phyloP scores from a whole-genome alignment of 495 filamentous ascomycete species.

The Aspergillus sclerotiicarbonarius region DNA sequence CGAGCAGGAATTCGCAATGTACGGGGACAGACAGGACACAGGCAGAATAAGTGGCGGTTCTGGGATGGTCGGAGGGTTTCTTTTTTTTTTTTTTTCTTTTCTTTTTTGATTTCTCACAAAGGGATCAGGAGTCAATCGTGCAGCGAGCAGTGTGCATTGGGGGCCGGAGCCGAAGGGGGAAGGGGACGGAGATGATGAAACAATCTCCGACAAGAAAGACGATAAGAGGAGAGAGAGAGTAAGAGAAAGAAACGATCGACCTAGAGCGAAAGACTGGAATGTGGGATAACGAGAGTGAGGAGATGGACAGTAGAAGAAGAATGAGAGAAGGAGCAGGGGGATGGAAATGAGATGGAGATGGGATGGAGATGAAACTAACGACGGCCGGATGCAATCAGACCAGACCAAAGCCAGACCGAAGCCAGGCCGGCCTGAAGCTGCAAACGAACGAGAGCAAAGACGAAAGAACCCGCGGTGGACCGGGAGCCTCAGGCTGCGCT shows the following conservation, averaged over 20 bases:
- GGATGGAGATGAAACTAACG: slow-evolving; percentile 8
- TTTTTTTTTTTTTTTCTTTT: background rate
- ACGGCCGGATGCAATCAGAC: background rate
- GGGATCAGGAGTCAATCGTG: slow-evolving; percentile 25
- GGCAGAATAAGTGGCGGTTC: slow-evolving; percentile 27
- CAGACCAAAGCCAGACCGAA: too few species aligned
- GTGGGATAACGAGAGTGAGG: slow-evolving; percentile 9
- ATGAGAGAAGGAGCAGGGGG: slow-evolving; percentile 14
- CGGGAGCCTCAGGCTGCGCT: background rate
- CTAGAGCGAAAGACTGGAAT: slow-evolving; percentile 13
- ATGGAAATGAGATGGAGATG: slow-evolving; percentile 12
- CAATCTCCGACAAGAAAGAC: slow-evolving; percentile 11
- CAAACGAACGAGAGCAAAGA: slow-evolving; percentile 4
- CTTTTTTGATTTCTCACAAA: background rate
- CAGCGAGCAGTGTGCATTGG: slow-evolving; percentile 21
- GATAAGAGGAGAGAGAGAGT: slow-evolving; percentile 8
- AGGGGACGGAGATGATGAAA: slow-evolving; percentile 11
- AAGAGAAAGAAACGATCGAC: slow-evolving; percentile 4
- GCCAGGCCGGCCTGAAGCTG: slow-evolving; percentile 10
- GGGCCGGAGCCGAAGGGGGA: slow-evolving; percentile 15
- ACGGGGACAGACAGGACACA: slow-evolving; percentile 12
- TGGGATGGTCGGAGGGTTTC: background rate
- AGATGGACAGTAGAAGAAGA: slow-evolving; percentile 9
- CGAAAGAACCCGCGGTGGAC: background rate
- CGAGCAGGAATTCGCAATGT: background rate